A percentile compares a stretch with the other conserved stretches of the same genome.
Conservation (phyloP, 163 green algal genomes). For the Chloromonas sp. region DNA sequence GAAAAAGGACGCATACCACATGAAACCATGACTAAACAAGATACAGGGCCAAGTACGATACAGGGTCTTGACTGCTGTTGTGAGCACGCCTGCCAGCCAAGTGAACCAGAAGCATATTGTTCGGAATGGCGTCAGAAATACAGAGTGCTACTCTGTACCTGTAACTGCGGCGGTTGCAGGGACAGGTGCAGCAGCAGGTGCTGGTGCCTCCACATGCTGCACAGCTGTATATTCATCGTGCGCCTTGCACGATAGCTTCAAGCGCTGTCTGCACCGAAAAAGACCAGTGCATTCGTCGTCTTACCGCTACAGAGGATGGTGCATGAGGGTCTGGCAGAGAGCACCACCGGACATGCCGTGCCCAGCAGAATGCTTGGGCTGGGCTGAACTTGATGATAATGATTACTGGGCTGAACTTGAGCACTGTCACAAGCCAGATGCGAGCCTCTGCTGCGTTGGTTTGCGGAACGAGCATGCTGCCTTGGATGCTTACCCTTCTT, state of each 20-base stretch:
- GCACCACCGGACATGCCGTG: too few relatives aligned
- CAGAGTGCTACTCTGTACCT: neutral
- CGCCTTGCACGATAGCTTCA: slow-evolving; percentile 28
- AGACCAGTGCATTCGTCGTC: neutral
- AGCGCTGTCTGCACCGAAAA: slow-evolving; percentile 1
- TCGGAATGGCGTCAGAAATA: too few relatives aligned
- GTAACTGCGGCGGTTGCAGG: slow-evolving; percentile 1
- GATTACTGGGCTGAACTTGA: too few relatives aligned
- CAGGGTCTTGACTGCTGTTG: too few relatives aligned
- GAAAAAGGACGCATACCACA: too few relatives aligned
- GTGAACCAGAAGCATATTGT: too few relatives aligned
- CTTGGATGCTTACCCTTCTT: slow-evolving; percentile 40
- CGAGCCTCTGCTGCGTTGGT: neutral
- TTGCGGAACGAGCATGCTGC: neutral
- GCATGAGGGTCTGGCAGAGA: neutral
- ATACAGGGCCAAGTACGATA: too few relatives aligned
- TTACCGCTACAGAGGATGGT: neutral
- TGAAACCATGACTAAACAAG: too few relatives aligned
- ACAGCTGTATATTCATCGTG: slow-evolving; percentile 48
- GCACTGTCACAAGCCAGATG: too few relatives aligned
- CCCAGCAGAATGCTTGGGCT: too few relatives aligned
- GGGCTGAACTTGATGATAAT: too few relatives aligned
- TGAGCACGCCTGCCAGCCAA: too few relatives aligned
- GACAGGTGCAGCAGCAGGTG: slow-evolving; percentile 1
- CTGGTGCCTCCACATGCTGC: slow-evolving; percentile 30